phyloP scores from a whole-genome alignment of 2,329 filamentous ascomycete genomes.

The Chalara sp. region DNA sequence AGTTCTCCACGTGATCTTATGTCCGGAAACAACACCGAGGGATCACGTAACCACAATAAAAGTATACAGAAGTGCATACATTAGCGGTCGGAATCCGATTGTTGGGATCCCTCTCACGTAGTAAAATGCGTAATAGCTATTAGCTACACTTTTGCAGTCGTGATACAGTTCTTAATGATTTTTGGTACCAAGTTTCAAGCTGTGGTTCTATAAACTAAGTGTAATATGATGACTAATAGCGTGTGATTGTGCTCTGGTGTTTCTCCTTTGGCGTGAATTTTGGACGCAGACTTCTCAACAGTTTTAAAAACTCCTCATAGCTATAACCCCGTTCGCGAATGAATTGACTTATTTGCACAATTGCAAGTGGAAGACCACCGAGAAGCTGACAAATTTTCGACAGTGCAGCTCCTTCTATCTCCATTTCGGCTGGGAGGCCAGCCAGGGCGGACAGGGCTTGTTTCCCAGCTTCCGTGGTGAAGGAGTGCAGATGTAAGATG shows the following conservation, averaged over 20 bases:
- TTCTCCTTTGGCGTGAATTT: constrained; percentile 21
- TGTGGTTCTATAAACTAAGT: no score
- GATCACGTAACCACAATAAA: no score
- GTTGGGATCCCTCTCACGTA: no score
- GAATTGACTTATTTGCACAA: constrained; percentile 26
- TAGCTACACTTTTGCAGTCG: no score
- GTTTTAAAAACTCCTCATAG: constrained; percentile 22
- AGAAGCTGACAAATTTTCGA: constrained; percentile 15
- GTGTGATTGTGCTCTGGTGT: constrained; percentile 24
- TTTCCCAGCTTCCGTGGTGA: constrained; percentile 8
- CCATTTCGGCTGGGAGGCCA: constrained; percentile 5
- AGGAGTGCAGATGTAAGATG: constrained; percentile 13
- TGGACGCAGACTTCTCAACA: constrained; percentile 22
- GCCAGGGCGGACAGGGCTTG: constrained; percentile 2
- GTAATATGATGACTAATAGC: no score
- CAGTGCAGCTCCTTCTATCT: constrained; percentile 8
- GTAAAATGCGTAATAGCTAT: no score
- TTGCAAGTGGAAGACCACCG: constrained; percentile 25
- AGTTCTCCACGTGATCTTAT: no score
- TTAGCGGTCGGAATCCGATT: no score
- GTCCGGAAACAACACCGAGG: no score
- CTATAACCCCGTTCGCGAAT: constrained; percentile 19
- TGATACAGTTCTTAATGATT: no score
- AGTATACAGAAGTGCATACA: no score
- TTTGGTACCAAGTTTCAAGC: no score